Percentiles rank a stretch among this genome's conserved stretches.
Evolutionary conservation across 306 rosid species (phyloP).

Genomic region (Prunus padus): DNA sequence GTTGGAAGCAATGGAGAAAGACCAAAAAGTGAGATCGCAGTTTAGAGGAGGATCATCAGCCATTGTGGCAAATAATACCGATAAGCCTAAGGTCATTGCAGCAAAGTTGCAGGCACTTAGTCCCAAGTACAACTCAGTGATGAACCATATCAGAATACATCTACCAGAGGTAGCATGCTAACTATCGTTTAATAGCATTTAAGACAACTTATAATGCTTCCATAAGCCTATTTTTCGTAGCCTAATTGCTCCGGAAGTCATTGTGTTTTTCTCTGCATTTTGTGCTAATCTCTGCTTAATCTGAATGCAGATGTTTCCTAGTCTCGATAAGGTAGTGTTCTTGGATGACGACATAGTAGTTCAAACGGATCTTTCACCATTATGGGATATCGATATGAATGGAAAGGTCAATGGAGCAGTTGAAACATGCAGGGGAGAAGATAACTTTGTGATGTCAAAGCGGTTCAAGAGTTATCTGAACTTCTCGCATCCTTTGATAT

Average conservation of each 20-base stretch:
- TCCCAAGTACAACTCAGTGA: constrained; percentile 95
- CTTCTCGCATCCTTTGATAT: constrained; percentile 92
- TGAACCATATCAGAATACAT: constrained; percentile 95
- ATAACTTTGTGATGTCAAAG: constrained; percentile 97
- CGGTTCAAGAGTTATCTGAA: constrained; percentile 83
- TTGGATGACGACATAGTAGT: constrained; percentile 90
- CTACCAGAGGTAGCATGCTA: constrained; percentile 79
- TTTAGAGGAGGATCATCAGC: constrained; percentile 95
- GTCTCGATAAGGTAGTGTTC: constrained; percentile 89
- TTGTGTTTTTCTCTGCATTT: background rate
- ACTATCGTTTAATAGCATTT: background rate
- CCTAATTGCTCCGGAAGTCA: background rate
- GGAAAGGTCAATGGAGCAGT: constrained; percentile 99
- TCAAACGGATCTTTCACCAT: constrained; percentile 95
- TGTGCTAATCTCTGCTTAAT: constrained; percentile 21
- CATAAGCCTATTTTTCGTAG: background rate
- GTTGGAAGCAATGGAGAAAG: constrained; percentile 98
- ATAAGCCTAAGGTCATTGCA: constrained; percentile 79
- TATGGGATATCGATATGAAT: constrained; percentile 93
- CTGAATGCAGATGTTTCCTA: constrained; percentile 76
- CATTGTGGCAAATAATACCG: constrained; percentile 74
- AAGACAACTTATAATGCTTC: background rate
- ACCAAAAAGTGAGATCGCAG: constrained; percentile 76
- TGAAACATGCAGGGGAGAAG: constrained; percentile 88
- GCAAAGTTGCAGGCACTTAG: constrained; percentile 94